Evolutionary conservation across 306 rosid species (phyloP), one percentile per base, ranked within the genome.

Genomic region (Echinosophora koreensis): DNA sequence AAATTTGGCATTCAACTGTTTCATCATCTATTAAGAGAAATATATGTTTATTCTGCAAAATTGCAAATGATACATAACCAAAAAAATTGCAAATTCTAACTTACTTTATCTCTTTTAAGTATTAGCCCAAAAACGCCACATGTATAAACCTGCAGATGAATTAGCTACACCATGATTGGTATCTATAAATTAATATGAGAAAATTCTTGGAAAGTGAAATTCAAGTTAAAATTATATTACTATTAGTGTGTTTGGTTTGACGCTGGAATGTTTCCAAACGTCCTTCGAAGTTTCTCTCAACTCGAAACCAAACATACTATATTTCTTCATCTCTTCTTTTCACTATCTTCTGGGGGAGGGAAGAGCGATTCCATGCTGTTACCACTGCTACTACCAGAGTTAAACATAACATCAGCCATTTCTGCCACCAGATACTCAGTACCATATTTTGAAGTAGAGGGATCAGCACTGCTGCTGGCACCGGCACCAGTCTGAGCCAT

Each of bases 361-460:
- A 93, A 91, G 22, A 91, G 84, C 38, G 81, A 85, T 30, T 93
- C 93, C 87, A 91, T 88, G 39, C 89, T 86, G 32, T 81, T 84
- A 41, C 76, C 71, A 32, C 90, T 82, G 59, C 90, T 77, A n/a
- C 84, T 83, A 32, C 91, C 89, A 0, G 88, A 86, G 42, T 90
- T 89, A 54, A 90, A 93, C 98, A 93, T 88, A 4, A 57, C 87
- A 58, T 89, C 93, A 1, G 89, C 97, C 81, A 90, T 54, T 37
- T 90, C 94, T 27, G 81, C 49, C 11, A 85, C 97, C 32, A 84
- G 80, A 32, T 80, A 85, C 8, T 57, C 83, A 72, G 30, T 3
- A 0, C 38, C 81, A 8, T 16, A 81, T 37, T 77, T 82, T 30
- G 76, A 28, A 56, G 78, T 42, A 14, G 87, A 71, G 16, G 91